phyloP scores from a whole-genome alignment of 2,329 filamentous ascomycete species.

The Aspergillus candidus region DNA sequence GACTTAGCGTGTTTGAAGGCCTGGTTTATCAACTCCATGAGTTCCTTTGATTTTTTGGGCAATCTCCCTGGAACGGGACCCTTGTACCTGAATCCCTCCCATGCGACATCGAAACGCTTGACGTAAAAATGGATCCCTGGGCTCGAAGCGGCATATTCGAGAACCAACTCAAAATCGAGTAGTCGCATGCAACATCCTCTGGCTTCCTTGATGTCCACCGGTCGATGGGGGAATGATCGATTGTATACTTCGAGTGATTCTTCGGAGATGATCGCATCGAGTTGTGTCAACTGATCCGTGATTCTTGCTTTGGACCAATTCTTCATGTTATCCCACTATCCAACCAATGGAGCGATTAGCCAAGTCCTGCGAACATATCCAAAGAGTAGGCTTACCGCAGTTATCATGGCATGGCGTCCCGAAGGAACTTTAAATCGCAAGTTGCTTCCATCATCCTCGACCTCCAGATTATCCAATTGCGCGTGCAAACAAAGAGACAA shows the following conservation, averaged over 20 bases:
- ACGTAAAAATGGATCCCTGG: slow-evolving; percentile 23
- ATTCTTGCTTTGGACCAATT: slow-evolving; percentile 19
- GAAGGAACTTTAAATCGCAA: slow-evolving; percentile 22
- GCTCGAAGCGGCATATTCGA: slow-evolving; percentile 20
- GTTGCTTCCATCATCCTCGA: slow-evolving; percentile 31
- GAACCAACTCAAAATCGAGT: slow-evolving; percentile 30
- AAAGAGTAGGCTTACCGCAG: slow-evolving; percentile 19
- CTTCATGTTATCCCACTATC: slow-evolving; percentile 22
- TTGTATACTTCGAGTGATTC: slow-evolving; percentile 21
- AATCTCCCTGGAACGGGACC: slow-evolving; percentile 12
- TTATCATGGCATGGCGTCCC: slow-evolving; percentile 20
- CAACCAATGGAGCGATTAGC: slow-evolving; percentile 4
- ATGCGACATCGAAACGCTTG: slow-evolving; percentile 21
- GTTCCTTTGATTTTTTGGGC: slow-evolving; percentile 11
- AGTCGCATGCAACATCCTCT: slow-evolving; percentile 27
- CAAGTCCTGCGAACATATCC: background rate
- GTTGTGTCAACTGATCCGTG: slow-evolving; percentile 31
- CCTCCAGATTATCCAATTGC: slow-evolving; percentile 8
- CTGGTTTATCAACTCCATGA: slow-evolving; percentile 10
- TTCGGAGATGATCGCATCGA: slow-evolving; percentile 27
- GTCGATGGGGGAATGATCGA: slow-evolving; percentile 10
- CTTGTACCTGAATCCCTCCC: slow-evolving; percentile 12
- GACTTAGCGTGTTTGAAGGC: slow-evolving; percentile 9
- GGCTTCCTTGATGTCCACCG: slow-evolving; percentile 15
- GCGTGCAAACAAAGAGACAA: slow-evolving; percentile 16